These are phyloP conservation scores for Fusarium miscanthi DNA, from an alignment of 2,329 filamentous ascomycete genomes.

Conservation along the genomic window DNA sequence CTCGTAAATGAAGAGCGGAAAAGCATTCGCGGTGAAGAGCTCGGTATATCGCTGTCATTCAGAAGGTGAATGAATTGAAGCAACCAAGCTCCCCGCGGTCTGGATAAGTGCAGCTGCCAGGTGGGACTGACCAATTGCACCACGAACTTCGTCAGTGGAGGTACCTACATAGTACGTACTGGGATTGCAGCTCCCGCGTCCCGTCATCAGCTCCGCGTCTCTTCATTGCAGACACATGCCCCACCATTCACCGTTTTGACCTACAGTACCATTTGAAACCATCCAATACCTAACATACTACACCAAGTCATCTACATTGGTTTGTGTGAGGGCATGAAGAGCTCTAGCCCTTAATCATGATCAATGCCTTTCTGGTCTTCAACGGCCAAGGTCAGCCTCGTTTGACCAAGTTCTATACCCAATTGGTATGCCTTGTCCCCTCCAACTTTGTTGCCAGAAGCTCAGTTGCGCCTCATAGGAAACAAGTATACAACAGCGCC, in stretches of 20 bases:
- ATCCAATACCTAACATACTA: background rate
- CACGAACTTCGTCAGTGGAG: background rate
- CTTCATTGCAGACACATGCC: constrained; percentile 18
- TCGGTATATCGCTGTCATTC: constrained; percentile 19
- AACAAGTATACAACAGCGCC: constrained; percentile 94
- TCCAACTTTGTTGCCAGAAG: background rate
- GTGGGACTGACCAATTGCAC: constrained; percentile 23
- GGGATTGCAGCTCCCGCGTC: constrained; percentile 2
- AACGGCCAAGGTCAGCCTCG: constrained; percentile 98
- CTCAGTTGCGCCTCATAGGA: constrained; percentile 69
- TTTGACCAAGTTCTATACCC: constrained; percentile 98
- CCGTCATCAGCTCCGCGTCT: constrained; percentile 32
- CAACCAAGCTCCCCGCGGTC: constrained; percentile 27
- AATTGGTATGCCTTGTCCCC: constrained; percentile 70
- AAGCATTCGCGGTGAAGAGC: background rate
- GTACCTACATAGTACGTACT: constrained; percentile 33
- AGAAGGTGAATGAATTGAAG: constrained; percentile 16
- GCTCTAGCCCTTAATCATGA: constrained; percentile 70
- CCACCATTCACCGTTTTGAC: constrained; percentile 36
- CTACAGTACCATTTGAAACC: background rate
- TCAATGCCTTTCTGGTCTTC: constrained; percentile 98
- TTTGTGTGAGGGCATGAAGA: constrained; percentile 35
- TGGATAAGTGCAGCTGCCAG: constrained; percentile 21
- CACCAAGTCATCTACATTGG: background rate
- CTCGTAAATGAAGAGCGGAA: background rate